These are phyloP conservation scores for Aspergillus sclerotiicarbonarius DNA, from an alignment of 495 filamentous ascomycete genomes.

Conservation along the genomic window DNA sequence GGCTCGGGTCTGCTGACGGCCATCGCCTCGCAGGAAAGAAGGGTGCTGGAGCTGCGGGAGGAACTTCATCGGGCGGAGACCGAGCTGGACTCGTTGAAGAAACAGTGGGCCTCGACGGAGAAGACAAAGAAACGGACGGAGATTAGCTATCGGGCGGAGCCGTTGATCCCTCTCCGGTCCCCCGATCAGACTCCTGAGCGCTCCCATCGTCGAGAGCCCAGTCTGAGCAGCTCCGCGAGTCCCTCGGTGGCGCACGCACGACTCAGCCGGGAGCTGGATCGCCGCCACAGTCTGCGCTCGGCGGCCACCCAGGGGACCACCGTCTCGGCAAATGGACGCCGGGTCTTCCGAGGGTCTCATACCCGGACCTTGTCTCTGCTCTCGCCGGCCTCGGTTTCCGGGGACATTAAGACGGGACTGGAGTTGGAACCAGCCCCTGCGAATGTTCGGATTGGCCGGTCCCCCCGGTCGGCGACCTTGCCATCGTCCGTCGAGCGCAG, in stretches of 20 bases:
- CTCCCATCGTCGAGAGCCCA: conserved; percentile 31
- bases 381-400: conserved; percentile 56
- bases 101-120: conserved; percentile 77
- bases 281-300: conserved; percentile 43
- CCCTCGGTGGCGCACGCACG: conserved; percentile 33
- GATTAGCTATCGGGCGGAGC: conserved; percentile 52
- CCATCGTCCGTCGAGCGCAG: conserved; percentile 46
- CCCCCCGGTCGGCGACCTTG: conserved; percentile 46
- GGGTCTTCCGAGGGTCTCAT: conserved; percentile 73
- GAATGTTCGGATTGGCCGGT: conserved; percentile 36
- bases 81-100: conserved; percentile 75
- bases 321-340: conserved; percentile 49
- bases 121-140: conserved; percentile 72
- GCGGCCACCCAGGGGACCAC: conserved; percentile 31
- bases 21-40: conserved; percentile 89
- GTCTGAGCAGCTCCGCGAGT: conserved; percentile 29
- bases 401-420: conserved; percentile 26
- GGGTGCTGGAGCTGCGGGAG: conserved; percentile 86
- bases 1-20: conserved; percentile 78
- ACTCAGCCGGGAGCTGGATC: conserved; percentile 49
- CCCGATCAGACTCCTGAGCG: conserved; percentile 23
- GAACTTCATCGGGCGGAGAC: conserved; percentile 78
- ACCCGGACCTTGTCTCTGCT: conserved; percentile 79
- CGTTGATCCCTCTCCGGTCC: conserved; percentile 55
- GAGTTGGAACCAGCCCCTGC: conserved; percentile 17